Evolutionary conservation across 805 yeast species (phyloP), one percentile per base, ranked within the genome.

Genomic region (Monosporozyma solicola): DNA sequence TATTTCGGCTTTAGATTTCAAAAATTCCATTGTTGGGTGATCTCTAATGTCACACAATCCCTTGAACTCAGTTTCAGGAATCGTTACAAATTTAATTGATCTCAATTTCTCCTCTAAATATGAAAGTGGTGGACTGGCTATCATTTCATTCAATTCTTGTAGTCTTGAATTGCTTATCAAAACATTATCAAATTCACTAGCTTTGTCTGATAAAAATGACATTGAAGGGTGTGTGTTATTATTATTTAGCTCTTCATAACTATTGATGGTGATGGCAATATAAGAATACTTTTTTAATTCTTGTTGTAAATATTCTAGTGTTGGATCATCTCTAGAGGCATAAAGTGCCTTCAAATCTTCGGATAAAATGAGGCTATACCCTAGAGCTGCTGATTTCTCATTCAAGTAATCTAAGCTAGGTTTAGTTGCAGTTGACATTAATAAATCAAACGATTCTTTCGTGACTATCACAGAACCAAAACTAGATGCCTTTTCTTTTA

Each of bases 71-170:
- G 8, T 16, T 2, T 15, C 45, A 24, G 32, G 20, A 9, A 50
- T 10, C 6, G 41, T 20, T 15, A 22, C 20, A 5, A 8, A 29
- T 11, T 48, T 27, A 20, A 13, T 13, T 16, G 5, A 15, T 3
- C 20, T 24, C 10, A 41, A 47, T 31, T 33, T 29, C 16, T 41
- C 39, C 3, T 46, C 25, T 16, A 66, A 37, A 33, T 44, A 62
- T 33, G 52, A 61, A n/a, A 25, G 48, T 1, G 64, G 47, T 9
- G 72, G 73, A 8, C 56, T 46, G 24, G 60, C 57, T 8, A 57
- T 58, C n/a, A 46, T 50, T 1, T 56, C 29, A 25, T 61, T 56
- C 41, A 69, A 50, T 1, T 52, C 51, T 32, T 62, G 13, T 5
- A 47, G 15, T 20, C 7, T 16, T 22, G n/a, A 6, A 6, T 5